Evolutionary conservation across 164 flowering plant species (phyloP).

Genomic region (Aristolochia californica): DNA sequence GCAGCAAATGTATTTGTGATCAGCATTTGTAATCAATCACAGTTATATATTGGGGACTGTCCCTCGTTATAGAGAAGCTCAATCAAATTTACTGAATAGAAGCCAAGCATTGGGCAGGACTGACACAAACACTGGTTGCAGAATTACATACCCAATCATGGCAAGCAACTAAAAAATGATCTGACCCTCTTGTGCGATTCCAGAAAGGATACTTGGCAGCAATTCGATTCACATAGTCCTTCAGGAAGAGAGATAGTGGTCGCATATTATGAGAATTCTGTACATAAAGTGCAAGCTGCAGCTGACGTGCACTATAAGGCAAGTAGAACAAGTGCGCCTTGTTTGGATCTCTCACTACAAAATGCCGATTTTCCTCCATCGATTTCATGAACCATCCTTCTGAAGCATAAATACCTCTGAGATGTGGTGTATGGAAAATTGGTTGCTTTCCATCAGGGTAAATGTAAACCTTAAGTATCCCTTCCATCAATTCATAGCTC

Average conservation of each 20-base stretch:
- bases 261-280: conserved; percentile 18
- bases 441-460: conserved; percentile 16
- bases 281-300: conserved; percentile 15
- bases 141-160: conserved; percentile 20
- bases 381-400: conserved; percentile 24
- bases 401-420: conserved; percentile 20
- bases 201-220: conserved; percentile 21
- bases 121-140: background rate
- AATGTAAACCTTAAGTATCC: conserved; percentile 17
- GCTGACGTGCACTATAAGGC: conserved; percentile 19
- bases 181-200: conserved; percentile 18
- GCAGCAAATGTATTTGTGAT: conserved; percentile 5
- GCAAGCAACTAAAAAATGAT: conserved; percentile 24
- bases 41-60: conserved; percentile 9
- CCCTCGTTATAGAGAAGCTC: conserved; percentile 6
- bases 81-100: too few relatives aligned
- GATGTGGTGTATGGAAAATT: conserved; percentile 19
- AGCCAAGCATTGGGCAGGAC: too few relatives aligned
- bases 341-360: conserved; percentile 16
- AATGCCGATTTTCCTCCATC: conserved; percentile 17
- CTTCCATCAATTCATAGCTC: conserved; percentile 22
- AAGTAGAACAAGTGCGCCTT: conserved; percentile 20
- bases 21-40: conserved; percentile 10
- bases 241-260: conserved; percentile 16
- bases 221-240: conserved; percentile 16